Evolutionary conservation across 768 basidiomycete species (phyloP).

Genomic region (Amanita rimosa): DNA sequence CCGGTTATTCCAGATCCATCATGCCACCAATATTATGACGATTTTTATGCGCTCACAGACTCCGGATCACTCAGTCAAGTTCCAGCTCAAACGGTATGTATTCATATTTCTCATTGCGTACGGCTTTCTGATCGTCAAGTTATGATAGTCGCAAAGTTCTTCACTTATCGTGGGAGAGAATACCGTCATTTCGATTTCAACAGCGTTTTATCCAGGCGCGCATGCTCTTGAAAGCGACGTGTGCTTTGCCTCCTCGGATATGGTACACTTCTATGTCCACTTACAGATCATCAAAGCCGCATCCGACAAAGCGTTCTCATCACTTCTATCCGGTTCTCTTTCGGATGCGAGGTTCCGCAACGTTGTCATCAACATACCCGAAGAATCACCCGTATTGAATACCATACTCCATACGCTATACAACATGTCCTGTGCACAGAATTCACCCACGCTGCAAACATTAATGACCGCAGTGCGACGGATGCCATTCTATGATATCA

Average conservation of each 20-base stretch:
- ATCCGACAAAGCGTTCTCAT: constrained; percentile 9
- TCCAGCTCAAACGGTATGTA: neutral
- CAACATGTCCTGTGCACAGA: constrained; percentile 35
- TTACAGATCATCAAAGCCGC: constrained; percentile 1
- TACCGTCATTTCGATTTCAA: constrained; percentile 7
- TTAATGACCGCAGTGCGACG: constrained; percentile 32
- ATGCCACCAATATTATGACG: neutral
- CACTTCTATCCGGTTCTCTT: neutral
- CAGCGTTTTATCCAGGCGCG: constrained; percentile 7
- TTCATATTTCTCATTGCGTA: neutral
- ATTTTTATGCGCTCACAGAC: neutral
- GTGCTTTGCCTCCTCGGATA: constrained; percentile 9
- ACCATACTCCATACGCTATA: constrained; percentile 46
- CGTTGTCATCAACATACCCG: constrained; percentile 28
- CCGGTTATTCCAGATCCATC: neutral
- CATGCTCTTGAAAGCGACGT: constrained; percentile 5
- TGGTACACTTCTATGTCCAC: constrained; percentile 9
- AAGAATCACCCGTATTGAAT: constrained; percentile 37
- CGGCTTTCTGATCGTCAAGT: too few relatives aligned
- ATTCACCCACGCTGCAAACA: constrained; percentile 36
- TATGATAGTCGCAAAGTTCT: neutral
- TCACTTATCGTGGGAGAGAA: neutral
- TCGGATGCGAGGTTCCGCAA: neutral
- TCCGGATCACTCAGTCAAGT: neutral
- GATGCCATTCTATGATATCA: constrained; percentile 16